These are phyloP conservation scores for Pythium phragmitis DNA, from an alignment of 352 stramenopile genomes.

Conservation along the genomic window DNA sequence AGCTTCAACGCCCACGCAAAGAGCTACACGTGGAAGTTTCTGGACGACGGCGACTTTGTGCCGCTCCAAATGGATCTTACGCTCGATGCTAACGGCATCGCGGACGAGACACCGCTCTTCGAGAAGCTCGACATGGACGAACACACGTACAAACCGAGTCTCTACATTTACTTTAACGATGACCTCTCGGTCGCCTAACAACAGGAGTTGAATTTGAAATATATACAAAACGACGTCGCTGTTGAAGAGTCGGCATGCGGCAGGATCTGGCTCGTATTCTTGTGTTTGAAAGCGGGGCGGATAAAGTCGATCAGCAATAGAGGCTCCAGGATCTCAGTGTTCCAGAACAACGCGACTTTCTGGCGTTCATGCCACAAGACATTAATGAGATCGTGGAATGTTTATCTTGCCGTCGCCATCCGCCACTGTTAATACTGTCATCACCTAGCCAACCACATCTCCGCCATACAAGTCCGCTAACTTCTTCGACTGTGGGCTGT, in stretches of 20 bases:
- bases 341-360: background rate
- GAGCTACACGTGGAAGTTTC: slow-evolving; percentile 93
- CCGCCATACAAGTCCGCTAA: too few species aligned
- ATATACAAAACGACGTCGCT: too few species aligned
- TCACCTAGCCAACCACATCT: too few species aligned
- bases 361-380: slow-evolving; percentile 18
- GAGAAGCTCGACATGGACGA: slow-evolving; percentile 86
- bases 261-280: background rate
- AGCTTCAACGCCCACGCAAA: slow-evolving; percentile 84
- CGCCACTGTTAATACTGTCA: too few species aligned
- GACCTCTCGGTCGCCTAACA: slow-evolving; percentile 82
- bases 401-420: background rate
- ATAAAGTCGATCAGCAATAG: slow-evolving; percentile 22
- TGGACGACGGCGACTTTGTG: slow-evolving; percentile 87
- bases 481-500: too few species aligned
- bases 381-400: slow-evolving; percentile 20
- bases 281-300: slow-evolving; percentile 12
- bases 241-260: background rate
- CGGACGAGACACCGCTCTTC: slow-evolving; percentile 78
- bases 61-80: slow-evolving; percentile 87
- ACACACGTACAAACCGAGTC: slow-evolving; percentile 83
- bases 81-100: slow-evolving; percentile 87
- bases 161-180: slow-evolving; percentile 94
- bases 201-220: too few species aligned
- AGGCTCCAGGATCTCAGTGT: slow-evolving; percentile 15